A percentile compares a stretch with the other conserved stretches of the same genome.
phyloP scores from a whole-genome alignment of 148 eudicot genomes.

The Fagopyrum homotropicum region DNA sequence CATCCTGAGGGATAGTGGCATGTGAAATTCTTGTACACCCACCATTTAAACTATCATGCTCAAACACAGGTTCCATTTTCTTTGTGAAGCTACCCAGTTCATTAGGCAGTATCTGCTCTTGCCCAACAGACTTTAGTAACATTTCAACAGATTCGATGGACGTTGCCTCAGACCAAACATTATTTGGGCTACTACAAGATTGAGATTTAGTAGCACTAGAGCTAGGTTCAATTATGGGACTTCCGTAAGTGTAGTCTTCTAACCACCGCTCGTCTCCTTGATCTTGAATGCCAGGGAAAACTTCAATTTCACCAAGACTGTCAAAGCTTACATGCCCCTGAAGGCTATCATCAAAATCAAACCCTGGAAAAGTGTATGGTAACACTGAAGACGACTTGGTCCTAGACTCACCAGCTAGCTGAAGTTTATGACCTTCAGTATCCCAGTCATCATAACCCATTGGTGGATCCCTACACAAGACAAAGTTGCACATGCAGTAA shows the following conservation, averaged over 20 bases:
- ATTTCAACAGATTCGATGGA: slow-evolving; percentile 93
- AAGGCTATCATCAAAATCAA: slow-evolving; percentile 84
- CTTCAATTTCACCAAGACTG: slow-evolving; percentile 87
- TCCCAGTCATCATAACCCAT: slow-evolving; percentile 96
- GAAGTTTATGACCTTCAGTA: slow-evolving; percentile 66
- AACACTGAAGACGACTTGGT: slow-evolving; percentile 60
- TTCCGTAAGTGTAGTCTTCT: slow-evolving; percentile 73
- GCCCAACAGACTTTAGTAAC: slow-evolving; percentile 87
- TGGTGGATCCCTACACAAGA: slow-evolving; percentile 48
- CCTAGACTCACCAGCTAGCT: slow-evolving; percentile 71
- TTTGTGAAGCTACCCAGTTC: slow-evolving; percentile 34
- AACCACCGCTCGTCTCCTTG: slow-evolving; percentile 93
- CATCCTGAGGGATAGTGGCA: slow-evolving; percentile 18
- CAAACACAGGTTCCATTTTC: slow-evolving; percentile 33
- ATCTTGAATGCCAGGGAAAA: slow-evolving; percentile 76
- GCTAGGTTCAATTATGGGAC: slow-evolving; percentile 70
- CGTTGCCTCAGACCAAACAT: slow-evolving; percentile 99
- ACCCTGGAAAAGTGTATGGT: slow-evolving; percentile 85
- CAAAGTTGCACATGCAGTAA: background rate
- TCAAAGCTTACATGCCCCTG: slow-evolving; percentile 84
- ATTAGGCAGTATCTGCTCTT: slow-evolving; percentile 66
- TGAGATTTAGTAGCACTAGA: slow-evolving; percentile 77
- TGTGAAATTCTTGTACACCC: slow-evolving; percentile 22
- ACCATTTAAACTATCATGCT: slow-evolving; percentile 23
- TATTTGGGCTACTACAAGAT: slow-evolving; percentile 53